Base-by-base conservation (phyloP, 768 basidiomycete genomes). In the Scleroderma bovista region DNA sequence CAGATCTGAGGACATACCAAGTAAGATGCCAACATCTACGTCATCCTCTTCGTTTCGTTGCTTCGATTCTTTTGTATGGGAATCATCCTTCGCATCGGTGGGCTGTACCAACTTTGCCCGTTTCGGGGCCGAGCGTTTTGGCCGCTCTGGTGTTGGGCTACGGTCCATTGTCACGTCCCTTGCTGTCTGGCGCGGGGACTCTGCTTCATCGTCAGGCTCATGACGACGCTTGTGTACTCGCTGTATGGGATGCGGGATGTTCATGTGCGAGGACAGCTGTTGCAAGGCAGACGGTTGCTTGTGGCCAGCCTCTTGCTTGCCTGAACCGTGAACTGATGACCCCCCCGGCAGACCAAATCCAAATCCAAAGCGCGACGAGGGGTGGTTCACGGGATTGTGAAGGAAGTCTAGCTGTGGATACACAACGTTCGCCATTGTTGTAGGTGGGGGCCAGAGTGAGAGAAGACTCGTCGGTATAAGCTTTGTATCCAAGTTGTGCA, bases 141-240 rank as follows among this genome's bases (percentile, higher is more conserved):
- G 79, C 39, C 86, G 76, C 65, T 93, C 89, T 15, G 88, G 86
- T 2, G 89, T 89, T 8, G 89, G 88, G 56, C 88, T 89, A 52
- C 86, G 76, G 64, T 90, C 89, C 89, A 92, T 92, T 15, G 81
- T 75, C 46, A 86, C 78, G 57, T 89, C 88, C 51, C 77, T 67
- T 23, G 62, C 60, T 6, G 40, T 55, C 45, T 50, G 61, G 40
- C 56, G 69, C 46, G 56, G 67, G 22, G 68, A 66, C 50, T 79
- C 77, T 3, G 69, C 62, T 24, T 86, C 82, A n/a, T 88, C 86
- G 17, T 90, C 88, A 2, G 69, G 64, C 47, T 91, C 88, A 51
- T 76, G 72, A 36, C 84, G 72, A 53, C 89, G 72, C 67, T 90
- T 88, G 65, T 77, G 75, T 15, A 67, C 60, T 44, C 80, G 76